Base-by-base conservation (phyloP, 2,329 filamentous ascomycete genomes). In the Xylaria sp. region DNA sequence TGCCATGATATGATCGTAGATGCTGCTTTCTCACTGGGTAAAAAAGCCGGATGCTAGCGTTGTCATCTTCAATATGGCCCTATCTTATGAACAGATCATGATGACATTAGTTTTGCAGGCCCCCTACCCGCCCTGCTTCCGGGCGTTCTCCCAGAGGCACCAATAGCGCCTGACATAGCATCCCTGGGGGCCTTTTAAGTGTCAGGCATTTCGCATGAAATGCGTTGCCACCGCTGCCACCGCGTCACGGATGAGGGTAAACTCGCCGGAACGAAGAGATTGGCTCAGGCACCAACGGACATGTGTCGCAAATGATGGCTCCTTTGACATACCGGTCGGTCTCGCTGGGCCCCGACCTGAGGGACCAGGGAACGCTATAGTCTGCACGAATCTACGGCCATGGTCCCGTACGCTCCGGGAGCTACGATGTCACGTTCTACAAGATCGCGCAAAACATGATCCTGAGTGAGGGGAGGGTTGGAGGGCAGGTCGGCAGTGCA, bases 201-300 rank as follows among this genome's bases (percentile, higher is more conserved):
- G 29, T 43, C 44, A 56, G 38, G 23, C 19, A n/a, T 29, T n/a
- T 56, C n/a, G 10, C 48, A 38, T 49, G n/a, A 48, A 49, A 43
- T 44, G 15, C 21, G 15, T 54, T 9, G 23, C 37, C 17, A 13
- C n/a, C 44, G 17, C 13, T 33, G 17, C 57, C 37, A 43, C 29
- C 49, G 41, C 35, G 47, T 53, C 47, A 48, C 15, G 35, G 15
- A 11, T 29, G 9, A 60, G 3, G 15, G 38, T 33, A 41, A 38
- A 17, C 19, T 17, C 9, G 56, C 37, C 3, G 25, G 27, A 17
- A 94, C 95, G 90, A 91, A 41, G 25, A 25, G 40, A 38, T 27
- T 25, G 5, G 21, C 33, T n/a, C 54, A 21, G 17, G 23, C 27
- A 17, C 6, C 5, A 13, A 19, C 49, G 27, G 21, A 13, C 23